Conservation (phyloP, 352 stramenopile genomes). For the Pythium guiyangense region DNA sequence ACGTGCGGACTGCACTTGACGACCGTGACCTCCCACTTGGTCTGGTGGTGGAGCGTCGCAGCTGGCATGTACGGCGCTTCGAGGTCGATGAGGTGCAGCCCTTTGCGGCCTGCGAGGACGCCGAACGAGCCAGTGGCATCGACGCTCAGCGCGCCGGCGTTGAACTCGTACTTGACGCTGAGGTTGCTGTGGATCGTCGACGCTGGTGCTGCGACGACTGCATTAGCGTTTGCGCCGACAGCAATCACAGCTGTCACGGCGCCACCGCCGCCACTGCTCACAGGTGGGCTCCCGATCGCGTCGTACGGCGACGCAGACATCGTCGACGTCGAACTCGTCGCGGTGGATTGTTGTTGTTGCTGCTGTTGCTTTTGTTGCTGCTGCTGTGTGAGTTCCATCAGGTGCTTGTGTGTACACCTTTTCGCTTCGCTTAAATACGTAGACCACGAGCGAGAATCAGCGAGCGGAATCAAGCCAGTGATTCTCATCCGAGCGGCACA, state of each 20-base stretch:
- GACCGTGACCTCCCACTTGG: slow-evolving; percentile 74
- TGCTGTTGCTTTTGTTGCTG: no score
- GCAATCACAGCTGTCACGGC: background rate
- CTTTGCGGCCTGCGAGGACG: slow-evolving; percentile 62
- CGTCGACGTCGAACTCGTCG: background rate
- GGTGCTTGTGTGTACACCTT: background rate
- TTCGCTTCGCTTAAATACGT: background rate
- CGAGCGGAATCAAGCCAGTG: background rate
- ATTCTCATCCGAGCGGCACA: background rate
- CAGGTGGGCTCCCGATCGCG: slow-evolving; percentile 3
- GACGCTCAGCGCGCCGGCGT: slow-evolving; percentile 63
- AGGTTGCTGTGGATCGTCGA: slow-evolving; percentile 41
- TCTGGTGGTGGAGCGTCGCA: slow-evolving; percentile 71
- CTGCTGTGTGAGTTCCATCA: background rate
- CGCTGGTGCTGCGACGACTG: background rate
- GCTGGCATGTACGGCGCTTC: slow-evolving; percentile 54
- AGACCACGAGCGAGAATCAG: background rate
- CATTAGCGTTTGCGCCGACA: background rate
- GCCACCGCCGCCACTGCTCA: background rate
- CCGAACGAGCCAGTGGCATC: slow-evolving; percentile 63
- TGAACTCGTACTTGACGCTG: slow-evolving; percentile 57
- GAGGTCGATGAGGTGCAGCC: slow-evolving; percentile 69
- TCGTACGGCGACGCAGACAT: slow-evolving; percentile 14
- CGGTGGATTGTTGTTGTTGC: background rate
- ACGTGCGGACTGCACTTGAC: slow-evolving; percentile 76